Conservation (phyloP, 2,329 filamentous ascomycete genomes). For the Proliferodiscus dingleyae region DNA sequence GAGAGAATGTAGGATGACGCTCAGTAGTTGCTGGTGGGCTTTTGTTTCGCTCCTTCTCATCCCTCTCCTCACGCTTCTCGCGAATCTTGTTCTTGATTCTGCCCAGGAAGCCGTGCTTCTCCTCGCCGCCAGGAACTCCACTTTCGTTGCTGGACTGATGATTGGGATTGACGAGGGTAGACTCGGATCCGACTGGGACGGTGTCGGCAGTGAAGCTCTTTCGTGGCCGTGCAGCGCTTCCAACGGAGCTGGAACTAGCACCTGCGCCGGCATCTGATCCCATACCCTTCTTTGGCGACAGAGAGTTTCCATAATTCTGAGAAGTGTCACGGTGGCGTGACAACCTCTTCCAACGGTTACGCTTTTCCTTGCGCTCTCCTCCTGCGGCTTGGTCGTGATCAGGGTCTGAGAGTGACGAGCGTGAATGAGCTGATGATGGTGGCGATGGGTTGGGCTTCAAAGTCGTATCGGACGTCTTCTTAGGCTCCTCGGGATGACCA, state of each 20-base stretch:
- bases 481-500: constrained; percentile 18
- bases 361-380: constrained; percentile 64
- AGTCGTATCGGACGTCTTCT: constrained; percentile 29
- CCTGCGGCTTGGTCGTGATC: constrained; percentile 50
- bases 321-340: constrained; percentile 57
- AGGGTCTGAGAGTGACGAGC: constrained; percentile 64
- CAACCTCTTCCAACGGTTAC: constrained; percentile 69
- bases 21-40: constrained; percentile 28
- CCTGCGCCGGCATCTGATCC: constrained; percentile 61
- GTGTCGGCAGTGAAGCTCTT: constrained; percentile 42
- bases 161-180: constrained; percentile 20
- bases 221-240: constrained; percentile 48
- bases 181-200: constrained; percentile 29
- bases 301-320: constrained; percentile 35
- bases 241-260: constrained; percentile 63
- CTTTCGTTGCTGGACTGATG: constrained; percentile 32
- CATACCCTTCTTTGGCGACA: constrained; percentile 43
- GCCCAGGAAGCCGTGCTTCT: constrained; percentile 55
- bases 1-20: constrained; percentile 13
- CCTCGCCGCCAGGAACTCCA: constrained; percentile 23
- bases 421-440: constrained; percentile 64
- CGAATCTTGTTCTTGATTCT: constrained; percentile 62
- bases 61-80: constrained; percentile 41
- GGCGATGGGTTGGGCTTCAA: constrained; percentile 68
- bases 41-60: constrained; percentile 28